phyloP scores from a whole-genome alignment of 805 yeast species.

The Metschnikowia continentalis region DNA sequence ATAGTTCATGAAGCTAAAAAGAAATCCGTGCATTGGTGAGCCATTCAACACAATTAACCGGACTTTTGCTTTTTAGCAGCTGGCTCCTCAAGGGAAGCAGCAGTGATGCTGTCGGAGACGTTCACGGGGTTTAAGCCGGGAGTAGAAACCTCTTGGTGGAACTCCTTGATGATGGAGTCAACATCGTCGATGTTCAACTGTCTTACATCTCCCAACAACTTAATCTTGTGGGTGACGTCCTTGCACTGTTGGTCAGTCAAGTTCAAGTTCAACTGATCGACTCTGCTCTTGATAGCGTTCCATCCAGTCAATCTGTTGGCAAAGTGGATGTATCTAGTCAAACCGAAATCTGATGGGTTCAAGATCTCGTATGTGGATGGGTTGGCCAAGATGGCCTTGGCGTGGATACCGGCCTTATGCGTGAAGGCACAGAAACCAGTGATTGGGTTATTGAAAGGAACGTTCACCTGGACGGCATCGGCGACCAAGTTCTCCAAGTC shows the following conservation, averaged over 20 bases:
- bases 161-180: conserved; percentile 54
- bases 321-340: conserved; percentile 58
- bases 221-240: conserved; percentile 52
- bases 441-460: conserved; percentile 60
- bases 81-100: conserved; percentile 28
- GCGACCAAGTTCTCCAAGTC: conserved; percentile 57
- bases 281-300: conserved; percentile 60
- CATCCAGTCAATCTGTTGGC: conserved; percentile 61
- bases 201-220: conserved; percentile 56
- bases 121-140: conserved; percentile 25
- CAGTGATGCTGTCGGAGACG: conserved; percentile 18
- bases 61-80: conserved; percentile 38
- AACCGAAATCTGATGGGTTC: conserved; percentile 55
- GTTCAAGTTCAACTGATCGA: conserved; percentile 54
- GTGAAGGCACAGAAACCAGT: conserved; percentile 65
- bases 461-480: conserved; percentile 54
- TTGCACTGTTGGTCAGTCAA: conserved; percentile 55
- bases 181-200: conserved; percentile 58
- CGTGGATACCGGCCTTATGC: conserved; percentile 62
- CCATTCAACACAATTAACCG: conserved; percentile 15
- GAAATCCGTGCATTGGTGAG: conserved; percentile 5
- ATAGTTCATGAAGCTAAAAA: conserved; percentile 3
- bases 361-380: conserved; percentile 61
- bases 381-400: conserved; percentile 58
- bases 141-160: conserved; percentile 41